A percentile compares a stretch with the other conserved stretches of the same genome.
Evolutionary conservation across 176 grass and related monocot genomes (phyloP).

Genomic region (Aegilops umbellulata): DNA sequence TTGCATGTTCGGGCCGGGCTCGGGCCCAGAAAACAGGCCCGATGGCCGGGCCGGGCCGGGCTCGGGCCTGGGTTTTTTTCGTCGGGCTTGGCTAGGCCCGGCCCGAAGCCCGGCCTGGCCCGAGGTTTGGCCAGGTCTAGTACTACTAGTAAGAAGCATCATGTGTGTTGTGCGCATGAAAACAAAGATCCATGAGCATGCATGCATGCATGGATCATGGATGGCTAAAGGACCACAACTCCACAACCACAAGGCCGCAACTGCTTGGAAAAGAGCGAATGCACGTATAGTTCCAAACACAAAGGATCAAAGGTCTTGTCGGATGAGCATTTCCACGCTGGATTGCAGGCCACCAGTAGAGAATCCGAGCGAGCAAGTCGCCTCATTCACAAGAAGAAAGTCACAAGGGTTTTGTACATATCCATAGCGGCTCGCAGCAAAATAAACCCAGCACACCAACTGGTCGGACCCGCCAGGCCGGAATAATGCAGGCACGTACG

Average conservation of each 20-base stretch:
- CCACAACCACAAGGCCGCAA: conserved; percentile 28
- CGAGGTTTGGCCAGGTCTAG: no score
- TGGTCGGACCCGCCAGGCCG: conserved; percentile 13
- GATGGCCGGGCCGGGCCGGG: no score
- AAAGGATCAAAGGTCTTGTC: background rate
- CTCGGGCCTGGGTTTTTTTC: no score
- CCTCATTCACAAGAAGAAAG: background rate
- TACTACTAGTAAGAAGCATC: background rate
- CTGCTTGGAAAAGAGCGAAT: background rate
- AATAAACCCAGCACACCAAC: conserved; percentile 11
- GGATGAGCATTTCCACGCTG: conserved; percentile 24
- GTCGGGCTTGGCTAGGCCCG: no score
- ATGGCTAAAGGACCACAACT: conserved; percentile 33
- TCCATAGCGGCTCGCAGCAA: conserved; percentile 14
- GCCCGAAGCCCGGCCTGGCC: no score
- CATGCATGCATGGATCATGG: background rate
- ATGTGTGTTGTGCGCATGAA: background rate
- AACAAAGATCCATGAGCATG: background rate
- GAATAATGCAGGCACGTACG: background rate
- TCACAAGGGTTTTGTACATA: background rate
- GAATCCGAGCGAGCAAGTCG: conserved; percentile 16
- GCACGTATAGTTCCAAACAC: conserved; percentile 36
- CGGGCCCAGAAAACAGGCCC: no score
- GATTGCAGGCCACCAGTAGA: conserved; percentile 13
- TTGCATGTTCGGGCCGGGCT: no score